phyloP scores from a whole-genome alignment of 139 green algal species.

The Zygnema circumcarinatum region DNA sequence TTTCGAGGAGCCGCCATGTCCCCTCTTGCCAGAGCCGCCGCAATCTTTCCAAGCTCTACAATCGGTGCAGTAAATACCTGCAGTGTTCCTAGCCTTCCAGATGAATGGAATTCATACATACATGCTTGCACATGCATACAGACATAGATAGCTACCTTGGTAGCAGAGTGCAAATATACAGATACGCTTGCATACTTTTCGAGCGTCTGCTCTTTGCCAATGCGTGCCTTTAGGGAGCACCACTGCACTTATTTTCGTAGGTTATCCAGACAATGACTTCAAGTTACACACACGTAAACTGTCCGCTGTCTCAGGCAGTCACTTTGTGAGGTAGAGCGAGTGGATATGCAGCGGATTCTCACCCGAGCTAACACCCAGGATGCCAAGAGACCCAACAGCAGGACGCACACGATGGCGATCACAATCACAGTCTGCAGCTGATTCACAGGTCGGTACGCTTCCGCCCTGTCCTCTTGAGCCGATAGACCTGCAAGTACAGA shows the following conservation, averaged over 20 bases:
- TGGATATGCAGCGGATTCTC: too few relatives aligned
- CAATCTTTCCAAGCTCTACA: constrained; percentile 6
- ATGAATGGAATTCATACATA: background rate
- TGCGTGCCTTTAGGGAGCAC: too few relatives aligned
- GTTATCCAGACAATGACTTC: too few relatives aligned
- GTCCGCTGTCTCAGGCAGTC: too few relatives aligned
- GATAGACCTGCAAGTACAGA: background rate
- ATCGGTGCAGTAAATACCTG: constrained; percentile 32
- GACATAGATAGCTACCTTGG: background rate
- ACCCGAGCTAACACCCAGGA: constrained; percentile 7
- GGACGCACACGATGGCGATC: constrained; percentile 1
- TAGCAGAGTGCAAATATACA: background rate
- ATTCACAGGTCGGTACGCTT: constrained; percentile 22
- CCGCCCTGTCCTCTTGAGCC: background rate
- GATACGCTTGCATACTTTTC: background rate
- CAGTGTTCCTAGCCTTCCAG: too few relatives aligned
- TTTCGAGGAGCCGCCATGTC: constrained; percentile 15
- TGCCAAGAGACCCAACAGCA: background rate
- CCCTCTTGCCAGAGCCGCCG: constrained; percentile 2
- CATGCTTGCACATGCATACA: background rate
- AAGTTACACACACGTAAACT: too few relatives aligned
- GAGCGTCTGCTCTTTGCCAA: background rate
- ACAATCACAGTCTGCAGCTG: constrained; percentile 15
- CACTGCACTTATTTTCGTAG: too few relatives aligned
- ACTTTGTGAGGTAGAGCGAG: too few relatives aligned